Evolutionary conservation across 2,329 filamentous ascomycete genomes (phyloP), one percentile per base, ranked within the genome.

Genomic region (Sarocladium strictum): DNA sequence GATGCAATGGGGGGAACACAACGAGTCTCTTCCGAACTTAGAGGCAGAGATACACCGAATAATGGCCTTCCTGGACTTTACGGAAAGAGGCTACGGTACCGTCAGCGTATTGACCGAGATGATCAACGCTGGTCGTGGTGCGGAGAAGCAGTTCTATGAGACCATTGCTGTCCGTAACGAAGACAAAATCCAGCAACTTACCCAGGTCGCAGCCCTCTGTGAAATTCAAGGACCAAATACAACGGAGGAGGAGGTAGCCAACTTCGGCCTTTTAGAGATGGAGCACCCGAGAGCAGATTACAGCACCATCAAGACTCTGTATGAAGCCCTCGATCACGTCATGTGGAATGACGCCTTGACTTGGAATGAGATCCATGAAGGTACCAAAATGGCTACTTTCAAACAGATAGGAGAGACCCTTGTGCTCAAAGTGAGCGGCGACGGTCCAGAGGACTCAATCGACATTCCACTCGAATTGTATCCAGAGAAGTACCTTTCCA

Each of bases 11-110:
- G 65, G 62, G 4, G 63, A 65, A 11, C 59, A 53, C 17, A 50
- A 55, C 26, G 67, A 65, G 32, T 53, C 60, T 29, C 66, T 65
- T 49, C 65, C 73, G 12, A 65, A 72, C 17, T 71, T 81, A 56
- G 66, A 70, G 53, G 73, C 81, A 23, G 83, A 86, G 63, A 59
- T 85, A 2, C 83, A 85, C 59, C 79, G 83, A 14, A 65, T 86
- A 4, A 76, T 86, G 70, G 83, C 81, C 10, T 85, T 86, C 57
- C 72, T 86, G 2, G 83, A 86, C 55, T 70, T 67, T 10, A 83
- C 82, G 0, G 78, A 85, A 24, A 75, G 84, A 41, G 78, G 76
- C 41, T 85, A 84, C 58, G 83, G 79, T 14, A 79, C 77, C 0
- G 75, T 75, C 21, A 78, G 4, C 64, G 54, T 11, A 35, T 53